Conservation (phyloP, 169 alveolate species). For the Prorocentrum cordatum region DNA sequence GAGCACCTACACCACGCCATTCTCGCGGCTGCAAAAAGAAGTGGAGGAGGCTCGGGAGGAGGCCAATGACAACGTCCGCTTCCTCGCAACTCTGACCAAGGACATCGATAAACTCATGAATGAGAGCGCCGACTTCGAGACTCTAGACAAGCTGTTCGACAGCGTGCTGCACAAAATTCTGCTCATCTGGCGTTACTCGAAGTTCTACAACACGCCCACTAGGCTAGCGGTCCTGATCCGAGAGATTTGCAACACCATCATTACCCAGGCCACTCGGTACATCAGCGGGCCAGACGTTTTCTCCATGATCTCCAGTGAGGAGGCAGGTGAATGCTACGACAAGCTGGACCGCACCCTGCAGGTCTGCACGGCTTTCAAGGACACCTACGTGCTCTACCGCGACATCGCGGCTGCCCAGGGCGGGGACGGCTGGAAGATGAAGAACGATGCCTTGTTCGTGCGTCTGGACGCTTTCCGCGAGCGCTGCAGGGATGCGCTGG, state of each 20-base stretch:
- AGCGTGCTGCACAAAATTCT: slow-evolving; percentile 85
- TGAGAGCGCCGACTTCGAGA: slow-evolving; percentile 80
- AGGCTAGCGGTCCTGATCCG: slow-evolving; percentile 87
- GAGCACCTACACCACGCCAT: slow-evolving; percentile 86
- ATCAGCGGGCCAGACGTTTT: slow-evolving; percentile 83
- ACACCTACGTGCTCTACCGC: slow-evolving; percentile 83
- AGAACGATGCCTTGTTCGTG: slow-evolving; percentile 84
- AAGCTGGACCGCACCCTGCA: slow-evolving; percentile 82
- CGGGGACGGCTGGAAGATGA: slow-evolving; percentile 80
- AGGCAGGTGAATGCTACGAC: slow-evolving; percentile 86
- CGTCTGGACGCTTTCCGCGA: slow-evolving; percentile 89
- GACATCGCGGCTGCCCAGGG: slow-evolving; percentile 79
- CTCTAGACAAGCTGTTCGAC: slow-evolving; percentile 79
- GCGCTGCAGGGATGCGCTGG: slow-evolving; percentile 86
- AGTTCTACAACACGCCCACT: slow-evolving; percentile 86
- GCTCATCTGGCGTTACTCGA: slow-evolving; percentile 83
- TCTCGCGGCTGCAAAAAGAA: slow-evolving; percentile 84
- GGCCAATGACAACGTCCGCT: slow-evolving; percentile 86
- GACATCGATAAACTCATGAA: slow-evolving; percentile 80
- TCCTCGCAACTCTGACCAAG: too few species aligned
- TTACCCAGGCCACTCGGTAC: slow-evolving; percentile 83
- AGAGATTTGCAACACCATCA: slow-evolving; percentile 88
- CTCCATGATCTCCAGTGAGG: slow-evolving; percentile 83
- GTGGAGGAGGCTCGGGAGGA: slow-evolving; percentile 87
- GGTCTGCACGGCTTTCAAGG: slow-evolving; percentile 84